Conservation (phyloP, 129 eudicot genomes). For the Escallonia herrerae region DNA sequence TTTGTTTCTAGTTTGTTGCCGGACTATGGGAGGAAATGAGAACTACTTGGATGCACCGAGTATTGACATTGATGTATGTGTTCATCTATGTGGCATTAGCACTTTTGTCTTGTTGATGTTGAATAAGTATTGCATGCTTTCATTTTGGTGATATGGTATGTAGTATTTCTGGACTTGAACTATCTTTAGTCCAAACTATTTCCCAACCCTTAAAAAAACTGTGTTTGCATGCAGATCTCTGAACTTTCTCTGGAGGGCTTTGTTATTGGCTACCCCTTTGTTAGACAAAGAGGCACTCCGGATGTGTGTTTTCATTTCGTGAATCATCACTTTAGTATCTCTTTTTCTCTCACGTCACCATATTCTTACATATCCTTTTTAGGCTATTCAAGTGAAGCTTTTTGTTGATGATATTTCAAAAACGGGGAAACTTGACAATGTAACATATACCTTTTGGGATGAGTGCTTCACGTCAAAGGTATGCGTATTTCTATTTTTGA, state of each 20-base stretch:
- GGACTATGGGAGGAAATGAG: too few relatives aligned
- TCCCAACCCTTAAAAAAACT: neutral
- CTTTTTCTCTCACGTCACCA: constrained; percentile 3
- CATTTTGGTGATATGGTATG: neutral
- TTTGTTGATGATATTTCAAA: constrained; percentile 67
- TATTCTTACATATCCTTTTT: constrained; percentile 12
- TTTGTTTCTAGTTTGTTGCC: too few relatives aligned
- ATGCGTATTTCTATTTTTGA: constrained; percentile 4
- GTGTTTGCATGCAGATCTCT: constrained; percentile 52
- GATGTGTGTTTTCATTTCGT: constrained; percentile 26
- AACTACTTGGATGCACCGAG: too few relatives aligned
- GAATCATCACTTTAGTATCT: constrained; percentile 1
- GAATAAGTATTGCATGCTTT: neutral
- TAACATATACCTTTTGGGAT: constrained; percentile 72
- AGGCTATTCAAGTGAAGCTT: constrained; percentile 74
- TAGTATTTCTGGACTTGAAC: too few relatives aligned
- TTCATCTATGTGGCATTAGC: too few relatives aligned
- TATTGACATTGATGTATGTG: too few relatives aligned
- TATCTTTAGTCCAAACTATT: neutral
- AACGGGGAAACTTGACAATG: constrained; percentile 57
- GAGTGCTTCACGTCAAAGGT: constrained; percentile 95
- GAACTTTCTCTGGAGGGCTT: constrained; percentile 58
- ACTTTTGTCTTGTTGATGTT: too few relatives aligned
- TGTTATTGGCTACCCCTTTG: constrained; percentile 70
- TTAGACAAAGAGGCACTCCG: constrained; percentile 32